Evolutionary conservation across 2,329 filamentous ascomycete species (phyloP).

Genomic region (Cyphellophora europaea): DNA sequence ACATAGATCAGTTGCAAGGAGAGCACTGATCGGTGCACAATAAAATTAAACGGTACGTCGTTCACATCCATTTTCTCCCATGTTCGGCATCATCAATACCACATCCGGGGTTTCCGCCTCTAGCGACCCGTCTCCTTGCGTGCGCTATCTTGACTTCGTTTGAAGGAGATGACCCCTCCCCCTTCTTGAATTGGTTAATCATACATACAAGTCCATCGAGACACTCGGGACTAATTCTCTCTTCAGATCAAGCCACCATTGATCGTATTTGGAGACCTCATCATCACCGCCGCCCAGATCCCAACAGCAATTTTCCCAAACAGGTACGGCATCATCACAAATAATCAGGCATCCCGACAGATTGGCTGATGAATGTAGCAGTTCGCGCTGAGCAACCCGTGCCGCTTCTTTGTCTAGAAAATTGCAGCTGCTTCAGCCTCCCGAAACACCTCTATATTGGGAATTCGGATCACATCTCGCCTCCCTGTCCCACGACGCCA

Average conservation of each 20-base stretch:
- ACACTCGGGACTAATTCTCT: constrained; percentile 1
- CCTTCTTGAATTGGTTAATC: not conserved
- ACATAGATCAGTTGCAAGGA: constrained; percentile 4
- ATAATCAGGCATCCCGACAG: constrained; percentile 11
- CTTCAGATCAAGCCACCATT: not conserved
- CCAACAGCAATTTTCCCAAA: constrained; percentile 1
- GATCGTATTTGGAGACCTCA: not conserved
- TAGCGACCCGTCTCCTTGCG: constrained; percentile 1
- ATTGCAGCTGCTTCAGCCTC: constrained; percentile 21
- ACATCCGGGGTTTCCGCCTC: not conserved
- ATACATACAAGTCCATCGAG: constrained; percentile 1
- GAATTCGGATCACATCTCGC: constrained; percentile 11
- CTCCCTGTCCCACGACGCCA: not conserved
- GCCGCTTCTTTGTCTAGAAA: constrained; percentile 23
- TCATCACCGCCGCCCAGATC: not conserved
- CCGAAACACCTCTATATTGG: constrained; percentile 21
- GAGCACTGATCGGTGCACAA: not conserved
- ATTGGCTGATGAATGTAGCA: constrained; percentile 29
- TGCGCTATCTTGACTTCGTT: not conserved
- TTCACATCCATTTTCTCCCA: not conserved
- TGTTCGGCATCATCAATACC: not conserved
- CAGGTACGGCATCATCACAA: too few species aligned
- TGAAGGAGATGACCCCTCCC: not conserved
- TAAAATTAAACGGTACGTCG: constrained; percentile 2
- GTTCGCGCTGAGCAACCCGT: constrained; percentile 24